phyloP scores from a whole-genome alignment of 129 eudicot genomes.

The Helichrysum umbraculigerum region DNA sequence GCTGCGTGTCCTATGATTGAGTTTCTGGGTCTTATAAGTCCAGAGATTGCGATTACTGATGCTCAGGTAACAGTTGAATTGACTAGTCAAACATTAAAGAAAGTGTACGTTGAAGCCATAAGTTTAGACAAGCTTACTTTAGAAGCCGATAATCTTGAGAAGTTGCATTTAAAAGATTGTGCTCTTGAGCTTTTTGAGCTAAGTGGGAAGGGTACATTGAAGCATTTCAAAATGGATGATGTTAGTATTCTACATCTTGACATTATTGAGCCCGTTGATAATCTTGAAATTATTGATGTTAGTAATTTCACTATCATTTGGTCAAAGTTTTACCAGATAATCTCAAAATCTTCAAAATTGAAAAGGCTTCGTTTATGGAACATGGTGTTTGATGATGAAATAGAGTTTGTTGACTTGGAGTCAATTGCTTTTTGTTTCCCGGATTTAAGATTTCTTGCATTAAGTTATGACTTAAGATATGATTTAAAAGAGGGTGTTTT shows the following conservation, averaged over 20 bases:
- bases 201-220: conserved; percentile 62
- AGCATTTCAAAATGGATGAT: conserved; percentile 70
- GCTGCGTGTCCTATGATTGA: conserved; percentile 75
- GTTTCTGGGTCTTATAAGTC: conserved; percentile 58
- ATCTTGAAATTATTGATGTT: conserved; percentile 70
- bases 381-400: conserved; percentile 79
- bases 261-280: conserved; percentile 59
- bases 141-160: conserved; percentile 77
- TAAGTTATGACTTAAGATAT: conserved; percentile 65
- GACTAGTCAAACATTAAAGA: conserved; percentile 55
- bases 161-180: conserved; percentile 71
- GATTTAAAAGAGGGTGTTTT: conserved; percentile 54
- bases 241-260: conserved; percentile 79
- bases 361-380: conserved; percentile 70
- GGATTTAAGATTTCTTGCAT: conserved; percentile 47
- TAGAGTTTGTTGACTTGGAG: conserved; percentile 70
- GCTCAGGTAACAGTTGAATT: conserved; percentile 66
- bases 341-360: conserved; percentile 68
- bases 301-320: conserved; percentile 76
- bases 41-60: conserved; percentile 69
- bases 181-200: conserved; percentile 76
- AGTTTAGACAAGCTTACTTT: conserved; percentile 71
- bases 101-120: conserved; percentile 66
- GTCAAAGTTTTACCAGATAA: conserved; percentile 74
- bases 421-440: conserved; percentile 68